phyloP scores from a whole-genome alignment of 768 basidiomycete species.

The Kwoniella heveanensis region DNA sequence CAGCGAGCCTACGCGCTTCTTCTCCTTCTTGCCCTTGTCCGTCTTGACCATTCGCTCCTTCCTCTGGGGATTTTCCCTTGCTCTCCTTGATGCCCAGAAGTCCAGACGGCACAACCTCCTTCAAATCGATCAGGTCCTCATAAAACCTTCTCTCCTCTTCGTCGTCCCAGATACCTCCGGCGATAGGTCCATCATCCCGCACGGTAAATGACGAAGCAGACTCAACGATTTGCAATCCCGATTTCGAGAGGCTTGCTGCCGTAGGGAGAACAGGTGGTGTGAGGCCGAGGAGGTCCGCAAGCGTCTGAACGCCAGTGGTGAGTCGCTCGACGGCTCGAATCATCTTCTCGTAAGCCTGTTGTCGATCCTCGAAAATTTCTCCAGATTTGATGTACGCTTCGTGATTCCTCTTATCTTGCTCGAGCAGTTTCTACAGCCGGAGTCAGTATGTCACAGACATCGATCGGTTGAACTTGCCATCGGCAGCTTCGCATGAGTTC shows the following conservation, averaged over 20 bases:
- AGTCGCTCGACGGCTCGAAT: constrained; percentile 92
- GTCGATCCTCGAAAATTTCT: constrained; percentile 98
- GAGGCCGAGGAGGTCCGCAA: constrained; percentile 87
- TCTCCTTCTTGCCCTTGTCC: constrained; percentile 40
- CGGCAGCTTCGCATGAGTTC: no score
- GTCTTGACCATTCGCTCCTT: constrained; percentile 45
- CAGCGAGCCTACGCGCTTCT: constrained; percentile 56
- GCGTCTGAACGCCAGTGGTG: constrained; percentile 80
- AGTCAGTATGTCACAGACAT: constrained; percentile 7
- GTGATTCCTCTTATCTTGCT: constrained; percentile 93
- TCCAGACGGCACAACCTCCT: constrained; percentile 85
- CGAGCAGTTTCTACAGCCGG: constrained; percentile 76
- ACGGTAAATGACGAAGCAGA: constrained; percentile 52
- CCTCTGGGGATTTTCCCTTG: constrained; percentile 49
- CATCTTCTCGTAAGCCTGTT: constrained; percentile 99
- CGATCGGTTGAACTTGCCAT: no score
- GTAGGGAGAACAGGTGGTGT: constrained; percentile 82
- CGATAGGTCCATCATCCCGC: constrained; percentile 62
- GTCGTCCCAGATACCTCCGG: constrained; percentile 93
- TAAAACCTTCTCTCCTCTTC: constrained; percentile 94
- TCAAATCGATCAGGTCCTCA: constrained; percentile 87
- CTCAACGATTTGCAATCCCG: constrained; percentile 56
- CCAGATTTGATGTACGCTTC: constrained; percentile 99
- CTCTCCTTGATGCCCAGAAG: constrained; percentile 71
- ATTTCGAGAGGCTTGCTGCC: constrained; percentile 60